Evolutionary conservation across 805 yeast species (phyloP), one percentile per base, ranked within the genome.

Genomic region (Candida succiphila): DNA sequence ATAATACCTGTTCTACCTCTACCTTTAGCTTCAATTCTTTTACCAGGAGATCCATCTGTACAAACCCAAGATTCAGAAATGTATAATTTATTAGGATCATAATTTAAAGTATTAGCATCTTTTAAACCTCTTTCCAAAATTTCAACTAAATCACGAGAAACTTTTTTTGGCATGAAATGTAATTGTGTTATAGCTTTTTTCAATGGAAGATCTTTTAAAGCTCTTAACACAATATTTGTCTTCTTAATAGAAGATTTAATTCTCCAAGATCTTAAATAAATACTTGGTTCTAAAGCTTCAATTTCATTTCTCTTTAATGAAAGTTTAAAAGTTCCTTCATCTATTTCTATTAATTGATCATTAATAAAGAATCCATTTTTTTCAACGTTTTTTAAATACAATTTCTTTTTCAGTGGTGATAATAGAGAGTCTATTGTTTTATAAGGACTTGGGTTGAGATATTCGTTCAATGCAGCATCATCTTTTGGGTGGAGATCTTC

Each of bases 11-110:
- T 67, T 56, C 95, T 75, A 42, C 96, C 96, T 63, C 97, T 77
- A 42, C 92, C 95, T 62, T 86, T 87, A 52, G 70, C 67, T 46
- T 89, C 96, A 8, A 76, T 57, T 54, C 92, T 71, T 54, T 74
- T 78, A 20, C 52, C 48, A 78, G 81, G 75, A 33, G 59, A 50
- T 16, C 95, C 95, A 56, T 89, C 97, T 37, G 87, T 77, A 27
- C 96, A 96, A 19, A 77, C 77, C 96, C 96, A 89, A 38, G 87
- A 74, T 49, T 83, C 83, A 29, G 78, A 73, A 36, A 89, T 70
- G 47, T 79, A 84, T 28, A 87, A 54, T 25, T 70, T 70, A 38
- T 78, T 71, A 17, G 75, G 69, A 39, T 77, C 58, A 39, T 81
- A 56, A 3, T 77, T 75, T 42, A 80, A 56, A 26, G 60, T 62